These are phyloP conservation scores for Calocybe gangraenosa DNA, from an alignment of 768 basidiomycete species.

Conservation along the genomic window DNA sequence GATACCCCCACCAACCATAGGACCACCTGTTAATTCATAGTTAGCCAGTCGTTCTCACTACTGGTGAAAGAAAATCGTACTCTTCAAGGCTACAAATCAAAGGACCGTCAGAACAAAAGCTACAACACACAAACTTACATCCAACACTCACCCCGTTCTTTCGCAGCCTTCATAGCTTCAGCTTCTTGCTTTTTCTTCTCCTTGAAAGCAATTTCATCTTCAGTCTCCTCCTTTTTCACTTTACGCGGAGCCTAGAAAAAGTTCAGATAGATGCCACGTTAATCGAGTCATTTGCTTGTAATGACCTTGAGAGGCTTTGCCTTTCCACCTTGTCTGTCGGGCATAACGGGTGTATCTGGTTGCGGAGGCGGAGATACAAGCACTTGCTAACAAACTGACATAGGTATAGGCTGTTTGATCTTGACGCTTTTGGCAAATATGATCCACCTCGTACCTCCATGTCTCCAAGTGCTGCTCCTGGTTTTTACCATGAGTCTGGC, in stretches of 20 bases:
- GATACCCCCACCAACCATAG: slow-evolving; percentile 69
- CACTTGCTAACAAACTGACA: background rate
- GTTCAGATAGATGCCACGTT: slow-evolving; percentile 2
- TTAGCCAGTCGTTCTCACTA: slow-evolving; percentile 7
- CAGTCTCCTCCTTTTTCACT: slow-evolving; percentile 65
- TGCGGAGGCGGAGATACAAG: background rate
- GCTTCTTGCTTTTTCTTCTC: slow-evolving; percentile 73
- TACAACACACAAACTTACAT: background rate
- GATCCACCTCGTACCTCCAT: background rate
- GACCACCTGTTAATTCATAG: slow-evolving; percentile 46
- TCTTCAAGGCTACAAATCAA: slow-evolving; percentile 48
- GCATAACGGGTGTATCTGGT: slow-evolving; percentile 32
- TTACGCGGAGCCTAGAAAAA: slow-evolving; percentile 73
- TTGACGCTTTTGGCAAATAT: slow-evolving; percentile 8
- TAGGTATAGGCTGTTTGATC: too few species aligned
- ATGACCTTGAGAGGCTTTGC: slow-evolving; percentile 81
- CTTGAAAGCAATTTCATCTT: slow-evolving; percentile 72
- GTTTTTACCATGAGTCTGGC: slow-evolving; percentile 5
- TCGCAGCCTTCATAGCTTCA: slow-evolving; percentile 68
- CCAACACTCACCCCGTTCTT: slow-evolving; percentile 55
- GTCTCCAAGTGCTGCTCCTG: background rate
- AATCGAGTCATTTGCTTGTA: background rate
- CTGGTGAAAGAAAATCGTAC: slow-evolving; percentile 32
- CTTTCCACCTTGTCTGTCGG: slow-evolving; percentile 78
- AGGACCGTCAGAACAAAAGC: background rate